These are phyloP conservation scores for Fusarium oligoseptatum DNA, from an alignment of 2,329 filamentous ascomycete genomes.

Conservation along the genomic window DNA sequence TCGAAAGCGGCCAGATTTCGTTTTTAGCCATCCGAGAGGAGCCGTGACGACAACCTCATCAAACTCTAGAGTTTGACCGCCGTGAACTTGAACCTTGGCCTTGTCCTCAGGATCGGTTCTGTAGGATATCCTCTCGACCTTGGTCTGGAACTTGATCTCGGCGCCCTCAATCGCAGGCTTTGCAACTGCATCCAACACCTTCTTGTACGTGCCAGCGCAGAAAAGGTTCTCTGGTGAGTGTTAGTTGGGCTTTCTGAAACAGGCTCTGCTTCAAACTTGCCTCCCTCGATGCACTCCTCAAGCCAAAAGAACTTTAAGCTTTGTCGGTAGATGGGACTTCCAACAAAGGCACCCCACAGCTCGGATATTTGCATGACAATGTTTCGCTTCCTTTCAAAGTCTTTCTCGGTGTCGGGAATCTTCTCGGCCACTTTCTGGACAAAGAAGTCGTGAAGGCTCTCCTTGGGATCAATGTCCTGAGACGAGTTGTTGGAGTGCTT, in stretches of 20 bases:
- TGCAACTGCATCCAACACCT: slow-evolving; percentile 70
- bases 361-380: slow-evolving; percentile 68
- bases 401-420: slow-evolving; percentile 60
- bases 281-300: slow-evolving; percentile 82
- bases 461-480: slow-evolving; percentile 59
- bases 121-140: slow-evolving; percentile 59
- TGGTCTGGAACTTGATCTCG: slow-evolving; percentile 64
- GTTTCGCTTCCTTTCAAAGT: slow-evolving; percentile 56
- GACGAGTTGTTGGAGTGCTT: slow-evolving; percentile 71
- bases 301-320: slow-evolving; percentile 84
- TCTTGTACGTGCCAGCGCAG: slow-evolving; percentile 70
- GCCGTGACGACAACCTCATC: slow-evolving; percentile 78
- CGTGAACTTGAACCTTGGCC: slow-evolving; percentile 60
- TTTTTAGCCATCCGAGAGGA: slow-evolving; percentile 79
- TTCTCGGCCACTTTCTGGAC: slow-evolving; percentile 57
- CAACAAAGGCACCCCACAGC: slow-evolving; percentile 79
- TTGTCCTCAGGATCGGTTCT: slow-evolving; percentile 47
- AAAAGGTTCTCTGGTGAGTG: slow-evolving; percentile 67
- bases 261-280: slow-evolving; percentile 51
- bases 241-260: background rate
- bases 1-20: slow-evolving; percentile 69
- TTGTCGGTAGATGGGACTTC: slow-evolving; percentile 72
- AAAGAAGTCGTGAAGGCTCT: slow-evolving; percentile 70
- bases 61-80: slow-evolving; percentile 64
- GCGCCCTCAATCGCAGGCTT: slow-evolving; percentile 68